A percentile compares a stretch with the other conserved stretches of the same genome.
Conservation (phyloP, 1,139 yeast species). For the Geotrichum armillariae region DNA sequence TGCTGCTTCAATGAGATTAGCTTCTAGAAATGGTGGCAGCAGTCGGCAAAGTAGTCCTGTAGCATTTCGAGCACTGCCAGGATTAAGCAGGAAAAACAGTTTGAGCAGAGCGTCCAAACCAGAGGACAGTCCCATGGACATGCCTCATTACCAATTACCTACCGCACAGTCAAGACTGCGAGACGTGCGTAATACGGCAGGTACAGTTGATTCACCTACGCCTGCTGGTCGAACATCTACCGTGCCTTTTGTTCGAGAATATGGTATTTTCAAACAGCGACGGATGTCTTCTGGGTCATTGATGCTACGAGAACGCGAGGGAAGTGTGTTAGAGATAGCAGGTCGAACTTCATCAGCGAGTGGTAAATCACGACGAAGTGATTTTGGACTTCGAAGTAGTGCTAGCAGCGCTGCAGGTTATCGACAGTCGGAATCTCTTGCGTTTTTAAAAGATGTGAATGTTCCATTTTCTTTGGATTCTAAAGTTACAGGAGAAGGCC, state of each 20-base stretch:
- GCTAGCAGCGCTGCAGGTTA: not conserved
- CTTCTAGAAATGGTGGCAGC: not conserved
- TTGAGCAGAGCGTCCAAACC: no score
- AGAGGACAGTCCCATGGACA: not conserved
- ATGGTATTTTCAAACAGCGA: conserved; percentile 5
- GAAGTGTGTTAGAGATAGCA: not conserved
- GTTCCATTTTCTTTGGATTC: conserved; percentile 10
- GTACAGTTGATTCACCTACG: conserved; percentile 14
- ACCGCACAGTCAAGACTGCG: conserved; percentile 16
- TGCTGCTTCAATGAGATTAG: not conserved
- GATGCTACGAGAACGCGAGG: conserved; percentile 2
- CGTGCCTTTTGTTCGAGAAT: not conserved
- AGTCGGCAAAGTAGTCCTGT: not conserved
- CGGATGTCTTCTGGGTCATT: conserved; percentile 15
- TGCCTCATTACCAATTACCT: conserved; percentile 18
- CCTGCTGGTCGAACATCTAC: conserved; percentile 11
- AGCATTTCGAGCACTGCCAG: not conserved
- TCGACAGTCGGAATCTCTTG: not conserved
- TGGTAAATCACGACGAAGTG: not conserved
- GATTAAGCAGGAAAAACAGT: no score
- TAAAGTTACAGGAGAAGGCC: not conserved
- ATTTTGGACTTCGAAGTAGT: not conserved
- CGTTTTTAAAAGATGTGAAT: not conserved
- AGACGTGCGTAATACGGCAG: conserved; percentile 10
- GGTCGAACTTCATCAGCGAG: conserved; percentile 2